Evolutionary conservation across 2,329 filamentous ascomycete species (phyloP), one percentile per base, ranked within the genome.

Genomic region (Neoascochyta sp.): DNA sequence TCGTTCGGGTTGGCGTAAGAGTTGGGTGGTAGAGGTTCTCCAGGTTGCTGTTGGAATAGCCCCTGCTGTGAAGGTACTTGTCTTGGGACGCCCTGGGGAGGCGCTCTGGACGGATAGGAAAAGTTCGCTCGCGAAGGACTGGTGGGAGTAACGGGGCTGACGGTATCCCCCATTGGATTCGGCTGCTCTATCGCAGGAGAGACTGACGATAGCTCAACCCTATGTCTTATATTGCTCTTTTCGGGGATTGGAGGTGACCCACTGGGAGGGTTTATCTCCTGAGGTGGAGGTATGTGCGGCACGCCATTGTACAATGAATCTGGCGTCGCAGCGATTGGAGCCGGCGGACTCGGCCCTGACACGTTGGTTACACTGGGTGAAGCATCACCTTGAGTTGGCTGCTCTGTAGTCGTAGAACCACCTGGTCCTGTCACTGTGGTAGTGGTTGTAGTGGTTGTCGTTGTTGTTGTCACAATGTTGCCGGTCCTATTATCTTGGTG

Each of bases 371-470:
- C 50, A 12, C 45, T 54, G 7, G 39, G 44, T 13, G 50, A 37
- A 2, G 46, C 30, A 23, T 33, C 39, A n/a, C 36, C 41, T 7
- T 38, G 36, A 24, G 27, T 41, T 7, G 57, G 54, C 19, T 55
- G 47, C 22, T 59, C 45, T 18, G 60, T 54, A 7, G 57, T 61
- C 8, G 54, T 60, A 13, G 46, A 46, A 1, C 58, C 58, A 3
- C 58, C 57, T 9, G 56, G 56, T 0, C 57, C 56, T 9, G 57
- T 60, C 3, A 52, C 57, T 10, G 56, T 61, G 3, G 56, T 62
- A 1, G 58, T 61, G 1, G 57, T 61, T 1, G 58, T 61, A 2
- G 57, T 62, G 1, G 58, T 60, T 9, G 58, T 62, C 1, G 57
- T 62, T 7, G 54, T 60, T 3, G 54, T 54, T 4, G 57, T 60